These are phyloP conservation scores for Xylaria sp. DNA, from an alignment of 2,329 filamentous ascomycete species.

Conservation along the genomic window DNA sequence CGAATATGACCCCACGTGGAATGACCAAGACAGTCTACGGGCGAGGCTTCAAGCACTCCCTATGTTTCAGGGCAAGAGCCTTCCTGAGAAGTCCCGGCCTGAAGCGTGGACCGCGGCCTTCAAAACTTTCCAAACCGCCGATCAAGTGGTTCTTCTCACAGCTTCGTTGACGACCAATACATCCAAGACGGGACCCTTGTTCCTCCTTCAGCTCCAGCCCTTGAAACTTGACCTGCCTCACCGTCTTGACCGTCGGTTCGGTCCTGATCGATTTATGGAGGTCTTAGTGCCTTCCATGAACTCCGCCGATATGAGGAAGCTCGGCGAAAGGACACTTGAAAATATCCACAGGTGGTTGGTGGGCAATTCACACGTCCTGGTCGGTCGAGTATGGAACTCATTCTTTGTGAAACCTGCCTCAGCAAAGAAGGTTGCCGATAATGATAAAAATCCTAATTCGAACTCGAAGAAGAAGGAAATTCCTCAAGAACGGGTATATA, in stretches of 20 bases:
- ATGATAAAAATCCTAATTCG: conserved; percentile 36
- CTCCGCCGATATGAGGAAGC: conserved; percentile 36
- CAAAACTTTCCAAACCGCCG: conserved; percentile 37
- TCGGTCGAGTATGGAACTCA: conserved; percentile 51
- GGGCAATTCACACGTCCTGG: conserved; percentile 43
- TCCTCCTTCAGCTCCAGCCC: conserved; percentile 51
- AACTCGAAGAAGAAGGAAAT: conserved; percentile 37
- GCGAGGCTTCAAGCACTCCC: conserved; percentile 42
- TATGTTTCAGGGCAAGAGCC: conserved; percentile 45
- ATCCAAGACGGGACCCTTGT: conserved; percentile 43
- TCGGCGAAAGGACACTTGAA: conserved; percentile 34
- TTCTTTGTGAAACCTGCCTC: conserved; percentile 48
- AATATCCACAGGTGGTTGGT: conserved; percentile 47
- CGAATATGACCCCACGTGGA: conserved; percentile 44
- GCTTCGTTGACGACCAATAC: conserved; percentile 45
- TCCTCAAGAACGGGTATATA: conserved; percentile 48
- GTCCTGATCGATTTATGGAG: conserved; percentile 61
- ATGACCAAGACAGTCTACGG: conserved; percentile 49
- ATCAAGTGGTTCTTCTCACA: conserved; percentile 47
- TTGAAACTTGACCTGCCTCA: conserved; percentile 53
- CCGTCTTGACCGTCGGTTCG: conserved; percentile 58
- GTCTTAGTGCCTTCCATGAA: conserved; percentile 49
- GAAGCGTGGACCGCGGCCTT: conserved; percentile 52
- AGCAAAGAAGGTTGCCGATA: conserved; percentile 43
- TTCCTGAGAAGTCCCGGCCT: conserved; percentile 51